Base-by-base conservation (phyloP, 805 yeast species). In the Ogataea philodendri region DNA sequence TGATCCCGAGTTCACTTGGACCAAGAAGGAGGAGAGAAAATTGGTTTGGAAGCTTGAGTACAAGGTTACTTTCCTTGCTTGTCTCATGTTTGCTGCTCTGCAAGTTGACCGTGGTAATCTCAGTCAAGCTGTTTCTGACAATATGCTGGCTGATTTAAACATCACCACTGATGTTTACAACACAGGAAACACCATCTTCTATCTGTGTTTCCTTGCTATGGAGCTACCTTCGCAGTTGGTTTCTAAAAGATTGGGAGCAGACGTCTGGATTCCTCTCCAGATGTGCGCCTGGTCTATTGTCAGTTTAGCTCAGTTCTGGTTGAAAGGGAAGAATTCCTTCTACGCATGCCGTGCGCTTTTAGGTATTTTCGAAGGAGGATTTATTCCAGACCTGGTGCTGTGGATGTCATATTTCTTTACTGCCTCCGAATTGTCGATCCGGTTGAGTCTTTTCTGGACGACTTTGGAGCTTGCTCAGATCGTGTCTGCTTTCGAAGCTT, bases 381-480 rank as follows among this genome's bases (percentile, higher is more conserved):
- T 79, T 41, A 79, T 82, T 35, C 80, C 83, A 22, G 86, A 80
- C 47, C 59, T 73, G 22, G 69, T 74, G 36, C 59, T 80, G 30
- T 81, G 81, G 77, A 60, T 81, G 55, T 72, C 81, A 2, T 81
- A 79, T 56, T 81, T 80, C 58, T 82, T 74, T 60, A 81, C 76
- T 7, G 52, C 72, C 19, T 55, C 64, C 19, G 87, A 82, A 55
- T 62, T 81, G 13, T 67, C 84, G 1, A 55, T 76, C 16, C 62
- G 87, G 36, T 59, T 80, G 18, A 71, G 83, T 0, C 67, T 68
- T 48, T 80, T 81, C 52, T 81, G 81, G 71, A 67, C 76, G 15
- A 68, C 81, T 3, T 63, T 69, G 38, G 71, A 79, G 1, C 39
- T 68, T 15, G 70, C 80, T 1, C 64, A 61, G 28, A 69, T 74